Evolutionary conservation across 331 rosid species (phyloP).

Genomic region (Pyracantha coccinea): DNA sequence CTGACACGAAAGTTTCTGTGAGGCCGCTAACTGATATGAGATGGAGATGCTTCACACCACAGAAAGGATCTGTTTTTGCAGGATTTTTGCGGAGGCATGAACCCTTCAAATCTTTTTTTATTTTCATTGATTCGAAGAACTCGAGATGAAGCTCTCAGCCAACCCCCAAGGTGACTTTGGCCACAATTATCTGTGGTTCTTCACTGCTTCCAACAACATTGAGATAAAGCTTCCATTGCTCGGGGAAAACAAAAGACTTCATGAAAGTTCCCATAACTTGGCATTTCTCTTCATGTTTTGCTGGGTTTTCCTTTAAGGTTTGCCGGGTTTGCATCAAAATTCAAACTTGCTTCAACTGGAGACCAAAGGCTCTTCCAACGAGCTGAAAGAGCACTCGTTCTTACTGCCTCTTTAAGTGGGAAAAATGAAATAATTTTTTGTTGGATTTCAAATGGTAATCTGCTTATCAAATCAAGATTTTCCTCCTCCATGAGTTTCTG

Average conservation of each 20-base stretch:
- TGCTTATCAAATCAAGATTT: slow-evolving; percentile 9
- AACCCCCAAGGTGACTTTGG: slow-evolving; percentile 13
- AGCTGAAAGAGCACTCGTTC: slow-evolving; percentile 10
- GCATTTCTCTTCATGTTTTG: neutral
- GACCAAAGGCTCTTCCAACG: slow-evolving; percentile 11
- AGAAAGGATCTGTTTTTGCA: neutral
- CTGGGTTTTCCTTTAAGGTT: neutral
- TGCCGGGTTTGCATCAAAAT: neutral
- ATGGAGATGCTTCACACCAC: slow-evolving; percentile 12
- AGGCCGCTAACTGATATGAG: slow-evolving; percentile 5
- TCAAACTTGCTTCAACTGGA: slow-evolving; percentile 1
- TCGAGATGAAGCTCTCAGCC: slow-evolving; percentile 11
- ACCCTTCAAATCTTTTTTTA: neutral
- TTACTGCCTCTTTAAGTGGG: slow-evolving; percentile 22
- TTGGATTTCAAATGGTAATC: slow-evolving; percentile 13
- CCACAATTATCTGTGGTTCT: neutral
- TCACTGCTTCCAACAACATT: neutral
- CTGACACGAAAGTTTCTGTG: neutral
- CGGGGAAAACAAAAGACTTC: slow-evolving; percentile 8
- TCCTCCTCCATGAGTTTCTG: neutral
- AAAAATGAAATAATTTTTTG: slow-evolving; percentile 6
- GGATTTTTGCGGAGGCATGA: neutral
- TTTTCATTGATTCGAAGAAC: neutral
- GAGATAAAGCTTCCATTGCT: neutral
- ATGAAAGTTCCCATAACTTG: neutral